These are phyloP conservation scores for Lachnellula cervina DNA, from an alignment of 2,329 filamentous ascomycete species.

Conservation along the genomic window DNA sequence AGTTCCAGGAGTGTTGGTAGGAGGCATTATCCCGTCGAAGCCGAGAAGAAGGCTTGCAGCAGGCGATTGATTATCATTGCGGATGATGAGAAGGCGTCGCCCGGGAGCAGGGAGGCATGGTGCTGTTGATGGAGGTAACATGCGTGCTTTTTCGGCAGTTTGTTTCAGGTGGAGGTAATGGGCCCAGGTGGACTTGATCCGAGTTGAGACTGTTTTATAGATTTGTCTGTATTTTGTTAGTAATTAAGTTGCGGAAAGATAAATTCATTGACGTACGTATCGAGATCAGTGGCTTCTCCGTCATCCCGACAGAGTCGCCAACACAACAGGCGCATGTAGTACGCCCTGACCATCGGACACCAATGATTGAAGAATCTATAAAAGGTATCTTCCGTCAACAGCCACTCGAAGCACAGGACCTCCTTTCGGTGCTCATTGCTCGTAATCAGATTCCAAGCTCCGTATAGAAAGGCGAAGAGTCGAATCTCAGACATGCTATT, in stretches of 20 bases:
- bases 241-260: neutral
- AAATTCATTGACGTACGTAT: constrained; percentile 45
- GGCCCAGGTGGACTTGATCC: constrained; percentile 57
- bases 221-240: constrained; percentile 46
- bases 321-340: constrained; percentile 67
- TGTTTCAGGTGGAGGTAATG: constrained; percentile 58
- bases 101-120: constrained; percentile 67
- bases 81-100: constrained; percentile 63
- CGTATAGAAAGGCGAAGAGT: constrained; percentile 63
- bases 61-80: constrained; percentile 50
- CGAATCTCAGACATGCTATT: constrained; percentile 69
- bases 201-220: constrained; percentile 50
- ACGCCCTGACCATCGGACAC: constrained; percentile 74
- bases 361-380: constrained; percentile 67
- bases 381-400: constrained; percentile 58
- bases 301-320: constrained; percentile 65
- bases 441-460: constrained; percentile 56
- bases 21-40: constrained; percentile 51
- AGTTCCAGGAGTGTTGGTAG: constrained; percentile 4
- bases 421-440: constrained; percentile 52
- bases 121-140: constrained; percentile 52
- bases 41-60: constrained; percentile 47
- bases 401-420: constrained; percentile 56
- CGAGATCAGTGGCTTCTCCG: constrained; percentile 45
- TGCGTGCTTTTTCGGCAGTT: constrained; percentile 46